Evolutionary conservation across 768 basidiomycete genomes (phyloP).

Genomic region (Daedaleopsis sinensis): DNA sequence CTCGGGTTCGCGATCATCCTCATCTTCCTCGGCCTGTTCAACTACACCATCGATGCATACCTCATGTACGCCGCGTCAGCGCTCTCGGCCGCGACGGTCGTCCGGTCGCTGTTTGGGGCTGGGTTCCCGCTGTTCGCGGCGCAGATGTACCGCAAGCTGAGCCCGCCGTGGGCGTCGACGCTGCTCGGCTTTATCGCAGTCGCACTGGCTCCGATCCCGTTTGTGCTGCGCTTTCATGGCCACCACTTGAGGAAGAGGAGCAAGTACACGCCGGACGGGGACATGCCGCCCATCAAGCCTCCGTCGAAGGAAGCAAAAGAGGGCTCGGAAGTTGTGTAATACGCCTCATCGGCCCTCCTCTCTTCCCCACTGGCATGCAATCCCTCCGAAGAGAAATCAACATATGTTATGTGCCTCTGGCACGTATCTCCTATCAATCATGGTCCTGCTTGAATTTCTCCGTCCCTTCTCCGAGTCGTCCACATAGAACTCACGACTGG

Average conservation of each 20-base stretch:
- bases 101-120: constrained; percentile 41
- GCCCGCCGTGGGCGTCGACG: constrained; percentile 62
- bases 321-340: background rate
- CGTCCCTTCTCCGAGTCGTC: too few relatives aligned
- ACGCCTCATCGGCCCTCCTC: background rate
- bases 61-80: constrained; percentile 62
- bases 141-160: constrained; percentile 56
- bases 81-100: constrained; percentile 56
- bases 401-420: too few relatives aligned
- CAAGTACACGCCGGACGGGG: constrained; percentile 30
- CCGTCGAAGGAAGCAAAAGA: background rate
- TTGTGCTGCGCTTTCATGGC: constrained; percentile 32
- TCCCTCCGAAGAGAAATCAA: too few relatives aligned
- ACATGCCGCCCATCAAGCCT: background rate
- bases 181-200: constrained; percentile 58
- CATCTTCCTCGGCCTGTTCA: constrained; percentile 60
- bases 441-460: too few relatives aligned
- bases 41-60: constrained; percentile 69
- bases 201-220: constrained; percentile 48
- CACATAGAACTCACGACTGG: too few relatives aligned
- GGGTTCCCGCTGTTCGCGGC: constrained; percentile 32
- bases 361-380: too few relatives aligned
- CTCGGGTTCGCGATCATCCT: constrained; percentile 57
- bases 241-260: constrained; percentile 28
- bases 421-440: too few relatives aligned